Base-by-base conservation (phyloP, 2,329 filamentous ascomycete genomes). In the Kalmusia sp. region DNA sequence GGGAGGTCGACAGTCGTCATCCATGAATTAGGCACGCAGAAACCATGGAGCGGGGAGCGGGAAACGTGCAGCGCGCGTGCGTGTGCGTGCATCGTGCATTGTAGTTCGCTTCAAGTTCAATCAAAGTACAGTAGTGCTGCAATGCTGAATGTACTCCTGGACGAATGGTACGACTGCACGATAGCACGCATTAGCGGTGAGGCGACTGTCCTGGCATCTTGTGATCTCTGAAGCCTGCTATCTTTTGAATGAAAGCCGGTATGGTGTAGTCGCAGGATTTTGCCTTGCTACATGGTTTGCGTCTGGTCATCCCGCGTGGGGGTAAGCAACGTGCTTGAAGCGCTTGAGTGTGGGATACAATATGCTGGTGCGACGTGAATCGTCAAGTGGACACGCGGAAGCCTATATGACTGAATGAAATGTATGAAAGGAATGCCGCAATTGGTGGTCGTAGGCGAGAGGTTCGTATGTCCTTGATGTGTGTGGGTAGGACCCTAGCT, bases 21-120 rank as follows among this genome's bases (percentile, higher is more conserved):
- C 11, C 6, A 22, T 17, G 5, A 22, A 12, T 41, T 27, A 30
- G 24, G 19, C 35, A 47, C 48, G 38, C 31, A 43, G 40, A 24
- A 37, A 30, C 49, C 50, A 46, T 48, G 57, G 53, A 34, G 45
- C 41, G 45, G 53, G 55, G 51, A 55, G 24, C 55, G 51, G 44
- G 56, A 55, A 46, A 34, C n/a, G 45, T 55, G 51, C 52, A 52
- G 50, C 38, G 17, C 33, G 51, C 51, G 39, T 49, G 38, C 49
- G 41, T 37, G 24, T 28, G 46, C 52, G 48, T 46, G 44, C 51
- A 45, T 49, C n/a, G 50, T 49, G 31, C 44, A 33, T 6, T 30
- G 4, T 11, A 19, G 24, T 14, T 19, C 25, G 28, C 40, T 27
- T 34, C 41, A 40, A 38, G 35, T 11, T 39, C 31, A n/a, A 44